These are phyloP conservation scores for Nicotiana benthamiana DNA, from an alignment of 257 asterid species.

Conservation along the genomic window DNA sequence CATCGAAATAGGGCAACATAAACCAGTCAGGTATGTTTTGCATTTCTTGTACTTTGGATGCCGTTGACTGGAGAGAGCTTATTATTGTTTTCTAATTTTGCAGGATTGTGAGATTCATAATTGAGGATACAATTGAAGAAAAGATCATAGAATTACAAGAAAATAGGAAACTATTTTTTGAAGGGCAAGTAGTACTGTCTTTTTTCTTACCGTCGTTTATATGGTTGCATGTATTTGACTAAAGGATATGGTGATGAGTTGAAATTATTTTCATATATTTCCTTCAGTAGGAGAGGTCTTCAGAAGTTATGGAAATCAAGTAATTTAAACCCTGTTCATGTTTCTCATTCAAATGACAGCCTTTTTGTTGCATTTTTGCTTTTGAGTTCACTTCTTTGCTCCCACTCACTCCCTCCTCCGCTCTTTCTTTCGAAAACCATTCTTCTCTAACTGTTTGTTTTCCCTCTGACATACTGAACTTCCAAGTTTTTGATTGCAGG, in stretches of 20 bases:
- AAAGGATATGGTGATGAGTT: too few relatives aligned
- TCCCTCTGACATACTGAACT: background rate
- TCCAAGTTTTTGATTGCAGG: constrained; percentile 25
- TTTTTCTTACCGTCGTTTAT: background rate
- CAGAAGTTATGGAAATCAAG: background rate
- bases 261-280: too few relatives aligned
- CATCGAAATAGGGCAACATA: constrained; percentile 78
- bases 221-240: background rate
- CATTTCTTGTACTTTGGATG: background rate
- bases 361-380: background rate
- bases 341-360: too few relatives aligned
- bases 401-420: background rate
- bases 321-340: too few relatives aligned
- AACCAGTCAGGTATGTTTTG: constrained; percentile 55
- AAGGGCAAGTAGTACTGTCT: constrained; percentile 51
- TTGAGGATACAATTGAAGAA: constrained; percentile 76
- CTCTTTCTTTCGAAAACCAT: background rate
- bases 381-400: background rate
- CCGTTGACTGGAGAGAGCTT: background rate
- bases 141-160: constrained; percentile 73
- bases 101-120: constrained; percentile 79
- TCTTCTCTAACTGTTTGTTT: background rate
- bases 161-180: constrained; percentile 81
- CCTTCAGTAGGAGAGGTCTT: background rate
- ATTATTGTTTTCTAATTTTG: background rate